Percentiles rank a stretch among this genome's conserved stretches.
These are phyloP conservation scores for Decorospora gaudefroyi DNA, from an alignment of 2,329 filamentous ascomycete genomes.

Conservation along the genomic window DNA sequence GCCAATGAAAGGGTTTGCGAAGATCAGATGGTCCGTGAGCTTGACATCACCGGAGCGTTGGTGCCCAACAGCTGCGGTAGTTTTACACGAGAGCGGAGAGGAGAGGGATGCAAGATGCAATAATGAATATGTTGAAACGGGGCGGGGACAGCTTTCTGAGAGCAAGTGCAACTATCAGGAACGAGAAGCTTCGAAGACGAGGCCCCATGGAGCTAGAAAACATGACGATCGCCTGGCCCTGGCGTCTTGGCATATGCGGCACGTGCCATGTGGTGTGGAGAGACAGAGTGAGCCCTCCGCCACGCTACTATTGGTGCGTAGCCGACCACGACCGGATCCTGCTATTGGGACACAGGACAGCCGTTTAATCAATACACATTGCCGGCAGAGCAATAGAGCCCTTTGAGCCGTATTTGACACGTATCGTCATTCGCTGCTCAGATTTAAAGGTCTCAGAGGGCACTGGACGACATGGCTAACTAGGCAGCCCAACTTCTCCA, in stretches of 20 bases:
- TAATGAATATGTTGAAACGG: neutral
- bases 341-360: conserved; percentile 10
- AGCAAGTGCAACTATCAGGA: conserved; percentile 3
- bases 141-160: neutral
- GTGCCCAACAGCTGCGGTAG: conserved; percentile 5
- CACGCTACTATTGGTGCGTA: conserved; percentile 18
- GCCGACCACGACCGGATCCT: conserved; percentile 16
- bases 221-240: conserved; percentile 22
- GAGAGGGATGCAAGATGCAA: neutral
- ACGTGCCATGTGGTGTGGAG: conserved; percentile 19
- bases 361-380: conserved; percentile 34
- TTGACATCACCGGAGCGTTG: conserved; percentile 34
- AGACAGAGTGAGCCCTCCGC: conserved; percentile 17
- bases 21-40: conserved; percentile 36
- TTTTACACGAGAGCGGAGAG: conserved; percentile 8
- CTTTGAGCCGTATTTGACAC: conserved; percentile 35
- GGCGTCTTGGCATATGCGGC: conserved; percentile 17
- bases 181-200: conserved; percentile 12
- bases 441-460: conserved; percentile 12
- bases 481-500: conserved; percentile 7
- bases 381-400: conserved; percentile 25
- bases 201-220: conserved; percentile 7
- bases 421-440: conserved; percentile 20
- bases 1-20: conserved; percentile 32
- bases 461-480: conserved; percentile 15